Conservation (phyloP, 179 eudicot genomes). For the Pouteria campechiana region DNA sequence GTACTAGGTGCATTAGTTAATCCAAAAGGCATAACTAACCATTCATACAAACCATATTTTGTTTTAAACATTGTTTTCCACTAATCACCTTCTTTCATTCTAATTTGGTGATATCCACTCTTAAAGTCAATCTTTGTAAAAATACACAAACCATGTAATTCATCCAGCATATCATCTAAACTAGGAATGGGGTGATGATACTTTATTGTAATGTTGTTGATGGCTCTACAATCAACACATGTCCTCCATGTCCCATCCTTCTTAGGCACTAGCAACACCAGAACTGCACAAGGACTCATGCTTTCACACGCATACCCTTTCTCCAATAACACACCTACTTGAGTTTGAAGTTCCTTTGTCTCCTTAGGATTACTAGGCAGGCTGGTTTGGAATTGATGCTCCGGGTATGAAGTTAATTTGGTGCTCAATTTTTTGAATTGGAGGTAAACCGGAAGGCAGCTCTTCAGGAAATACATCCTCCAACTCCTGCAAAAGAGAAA, state of each 20-base stretch:
- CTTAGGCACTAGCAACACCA: neutral
- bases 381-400: neutral
- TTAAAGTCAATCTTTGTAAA: too few relatives aligned
- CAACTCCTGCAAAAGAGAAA: neutral
- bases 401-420: conserved; percentile 5
- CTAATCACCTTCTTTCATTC: neutral
- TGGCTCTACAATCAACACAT: conserved; percentile 6
- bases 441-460: conserved; percentile 2
- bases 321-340: neutral
- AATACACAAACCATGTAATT: too few relatives aligned
- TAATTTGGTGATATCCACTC: too few relatives aligned
- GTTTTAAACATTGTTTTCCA: neutral
- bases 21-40: conserved; percentile 8
- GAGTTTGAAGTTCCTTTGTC: conserved; percentile 5
- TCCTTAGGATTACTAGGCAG: conserved; percentile 2
- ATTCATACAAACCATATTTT: neutral
- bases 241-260: conserved; percentile 2
- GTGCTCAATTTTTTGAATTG: conserved; percentile 1
- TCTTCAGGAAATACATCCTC: conserved; percentile 1
- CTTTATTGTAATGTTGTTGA: too few relatives aligned
- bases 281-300: conserved; percentile 3
- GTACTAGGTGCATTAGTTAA: conserved; percentile 4
- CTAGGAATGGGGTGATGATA: too few relatives aligned
- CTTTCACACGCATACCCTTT: neutral
- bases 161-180: too few relatives aligned